Evolutionary conservation across 1,284 basidiomycete species (phyloP), one percentile per base, ranked within the genome.

Genomic region (Ganoderma lucidum): DNA sequence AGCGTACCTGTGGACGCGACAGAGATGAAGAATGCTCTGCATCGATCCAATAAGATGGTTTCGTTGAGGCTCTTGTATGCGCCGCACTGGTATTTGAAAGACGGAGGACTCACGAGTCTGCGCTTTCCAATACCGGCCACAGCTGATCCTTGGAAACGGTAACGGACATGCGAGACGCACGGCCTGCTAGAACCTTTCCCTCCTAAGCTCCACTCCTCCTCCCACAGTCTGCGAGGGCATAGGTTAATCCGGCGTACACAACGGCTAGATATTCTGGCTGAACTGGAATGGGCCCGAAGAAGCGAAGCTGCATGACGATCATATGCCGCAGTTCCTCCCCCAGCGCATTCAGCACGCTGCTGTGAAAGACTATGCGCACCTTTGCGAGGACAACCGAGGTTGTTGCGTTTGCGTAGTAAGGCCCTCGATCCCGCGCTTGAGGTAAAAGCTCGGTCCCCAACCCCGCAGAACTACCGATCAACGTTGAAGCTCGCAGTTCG

Each of bases 1-100:
- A 55, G 41, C 62, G 12, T 19, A 64, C 63, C 53, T 42, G 63
- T 64, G 2, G 63, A n/a, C 28, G 51, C 63, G 37, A 64, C 53
- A 10, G 53, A 64, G 23, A 64, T 41, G 23, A 64, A 42, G 53
- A 64, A 64, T 9, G 37, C 51, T 10, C 63, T 64, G 23, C 6
- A 35, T 6, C 17, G 6, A 3, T 12, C 0, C 17, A n/a, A 39
- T 10, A n/a, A 39, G 8, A 10, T 28, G 15, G 35, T 4, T 5
- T 23, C 23, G 17, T 62, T 41, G n/a, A 37, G 63, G 19, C 17
- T 37, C 37, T 44, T 19, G 17, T 45, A 48, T 53, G 45, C 45
- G 17, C 1, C 14, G 53, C 28, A 32, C 23, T 4, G 17, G 41
- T 30, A 6, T n/a, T n/a, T n/a, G 5, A 28, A 41, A 44, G 17